Conservation (phyloP, 169 alveolate species). For the Sarcocystis neurona region DNA sequence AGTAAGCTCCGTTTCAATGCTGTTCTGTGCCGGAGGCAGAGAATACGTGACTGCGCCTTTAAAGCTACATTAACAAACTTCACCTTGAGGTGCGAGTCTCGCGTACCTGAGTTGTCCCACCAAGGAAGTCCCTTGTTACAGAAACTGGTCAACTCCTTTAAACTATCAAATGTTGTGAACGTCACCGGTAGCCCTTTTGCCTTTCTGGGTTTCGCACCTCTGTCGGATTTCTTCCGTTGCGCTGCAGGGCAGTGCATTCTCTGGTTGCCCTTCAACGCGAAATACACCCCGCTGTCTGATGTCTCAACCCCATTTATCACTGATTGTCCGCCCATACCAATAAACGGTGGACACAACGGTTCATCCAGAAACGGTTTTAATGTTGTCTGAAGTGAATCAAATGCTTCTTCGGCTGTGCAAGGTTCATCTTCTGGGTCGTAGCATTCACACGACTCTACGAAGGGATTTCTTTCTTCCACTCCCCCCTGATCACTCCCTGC, state of each 20-base stretch:
- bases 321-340: too few relatives aligned
- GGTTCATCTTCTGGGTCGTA: background rate
- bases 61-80: too few relatives aligned
- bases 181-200: background rate
- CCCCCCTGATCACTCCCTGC: too few relatives aligned
- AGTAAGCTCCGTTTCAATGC: too few relatives aligned
- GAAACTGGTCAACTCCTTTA: background rate
- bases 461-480: too few relatives aligned
- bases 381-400: background rate
- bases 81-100: too few relatives aligned
- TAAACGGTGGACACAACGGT: background rate
- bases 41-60: too few relatives aligned
- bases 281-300: background rate
- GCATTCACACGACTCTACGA: conserved; percentile 29
- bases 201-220: background rate
- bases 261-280: conserved; percentile 1
- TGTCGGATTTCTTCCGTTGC: background rate
- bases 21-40: too few relatives aligned
- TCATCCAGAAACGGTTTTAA: background rate
- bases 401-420: conserved; percentile 3
- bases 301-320: too few relatives aligned
- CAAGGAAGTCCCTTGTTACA: background rate
- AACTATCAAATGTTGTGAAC: background rate
- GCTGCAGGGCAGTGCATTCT: conserved; percentile 27
- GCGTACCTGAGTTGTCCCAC: background rate